These are phyloP conservation scores for Alternaria alternata DNA, from an alignment of 2,329 filamentous ascomycete genomes.

Conservation along the genomic window DNA sequence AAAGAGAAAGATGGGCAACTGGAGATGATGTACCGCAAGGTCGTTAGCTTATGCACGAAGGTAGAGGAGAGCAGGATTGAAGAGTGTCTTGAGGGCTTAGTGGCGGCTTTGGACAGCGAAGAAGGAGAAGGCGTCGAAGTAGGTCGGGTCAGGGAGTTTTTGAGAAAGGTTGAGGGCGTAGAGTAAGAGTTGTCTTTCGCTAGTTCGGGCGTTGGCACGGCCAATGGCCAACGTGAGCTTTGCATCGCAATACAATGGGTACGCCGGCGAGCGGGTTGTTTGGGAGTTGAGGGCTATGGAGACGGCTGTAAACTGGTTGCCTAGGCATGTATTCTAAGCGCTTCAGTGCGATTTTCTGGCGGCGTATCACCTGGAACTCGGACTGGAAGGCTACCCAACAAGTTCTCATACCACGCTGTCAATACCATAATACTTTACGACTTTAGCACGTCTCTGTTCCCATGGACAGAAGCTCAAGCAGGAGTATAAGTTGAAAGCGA, in stretches of 20 bases:
- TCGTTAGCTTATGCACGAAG: conserved; percentile 86
- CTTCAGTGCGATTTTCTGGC: background rate
- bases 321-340: conserved; percentile 2
- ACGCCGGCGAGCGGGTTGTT: background rate
- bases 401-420: background rate
- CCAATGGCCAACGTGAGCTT: background rate
- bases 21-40: conserved; percentile 85
- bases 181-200: conserved; percentile 20
- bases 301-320: background rate
- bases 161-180: conserved; percentile 77
- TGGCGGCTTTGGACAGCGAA: conserved; percentile 91
- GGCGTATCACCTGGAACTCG: background rate
- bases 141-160: conserved; percentile 77
- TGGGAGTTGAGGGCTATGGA: background rate
- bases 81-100: conserved; percentile 76
- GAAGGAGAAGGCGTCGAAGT: conserved; percentile 73
- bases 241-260: background rate
- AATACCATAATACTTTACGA: conserved; percentile 4
- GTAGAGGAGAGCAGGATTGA: conserved; percentile 83
- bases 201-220: background rate
- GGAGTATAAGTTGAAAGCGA: background rate
- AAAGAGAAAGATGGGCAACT: conserved; percentile 83
- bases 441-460: background rate
- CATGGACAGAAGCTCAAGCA: background rate
- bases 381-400: background rate